Evolutionary conservation across 164 flowering plant species (phyloP).

Genomic region (Euptelea pleiosperma): DNA sequence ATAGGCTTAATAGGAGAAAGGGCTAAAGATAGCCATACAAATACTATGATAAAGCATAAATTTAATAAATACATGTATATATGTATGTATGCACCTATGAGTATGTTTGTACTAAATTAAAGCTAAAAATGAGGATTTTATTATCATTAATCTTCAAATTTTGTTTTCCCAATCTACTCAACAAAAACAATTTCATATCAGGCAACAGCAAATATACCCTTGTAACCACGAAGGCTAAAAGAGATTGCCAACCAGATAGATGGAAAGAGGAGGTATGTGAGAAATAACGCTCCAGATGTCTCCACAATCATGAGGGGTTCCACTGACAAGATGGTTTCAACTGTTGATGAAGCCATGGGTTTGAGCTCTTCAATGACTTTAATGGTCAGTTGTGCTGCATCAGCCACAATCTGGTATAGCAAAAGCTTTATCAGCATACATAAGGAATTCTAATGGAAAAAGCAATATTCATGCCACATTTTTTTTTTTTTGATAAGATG

Average conservation of each 20-base stretch:
- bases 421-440: neutral
- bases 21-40: neutral
- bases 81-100: no score
- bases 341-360: conserved; percentile 71
- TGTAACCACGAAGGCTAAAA: conserved; percentile 67
- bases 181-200: neutral
- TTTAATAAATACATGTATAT: no score
- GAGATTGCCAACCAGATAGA: conserved; percentile 66
- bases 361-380: conserved; percentile 59
- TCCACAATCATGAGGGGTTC: conserved; percentile 55
- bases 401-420: conserved; percentile 52
- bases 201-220: conserved; percentile 61
- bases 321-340: conserved; percentile 57
- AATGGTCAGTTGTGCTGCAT: conserved; percentile 59
- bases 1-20: no score
- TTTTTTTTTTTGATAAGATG: no score
- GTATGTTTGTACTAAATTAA: no score
- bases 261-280: conserved; percentile 65
- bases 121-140: neutral
- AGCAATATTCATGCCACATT: no score
- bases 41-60: neutral
- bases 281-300: conserved; percentile 54
- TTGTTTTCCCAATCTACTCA: neutral
- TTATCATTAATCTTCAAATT: neutral
- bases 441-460: neutral